These are phyloP conservation scores for Neospora caninum DNA, from an alignment of 169 alveolate genomes.

Conservation along the genomic window DNA sequence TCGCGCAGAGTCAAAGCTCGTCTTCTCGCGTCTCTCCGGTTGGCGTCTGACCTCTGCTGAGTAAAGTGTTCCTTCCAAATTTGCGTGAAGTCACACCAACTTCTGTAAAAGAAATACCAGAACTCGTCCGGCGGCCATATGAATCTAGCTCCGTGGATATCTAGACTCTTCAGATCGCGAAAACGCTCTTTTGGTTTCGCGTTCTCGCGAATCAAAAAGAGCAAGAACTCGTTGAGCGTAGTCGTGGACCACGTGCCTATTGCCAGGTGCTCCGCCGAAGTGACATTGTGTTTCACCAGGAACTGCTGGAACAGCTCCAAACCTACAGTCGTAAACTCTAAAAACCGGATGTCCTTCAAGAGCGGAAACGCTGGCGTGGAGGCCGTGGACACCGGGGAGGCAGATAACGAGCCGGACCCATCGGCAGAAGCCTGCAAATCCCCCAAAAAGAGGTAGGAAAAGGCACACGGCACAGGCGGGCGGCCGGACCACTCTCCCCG, in stretches of 20 bases:
- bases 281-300: not conserved
- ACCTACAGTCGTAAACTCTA: not conserved
- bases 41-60: not conserved
- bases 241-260: not conserved
- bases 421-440: not conserved
- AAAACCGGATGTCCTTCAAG: not conserved
- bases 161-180: not conserved
- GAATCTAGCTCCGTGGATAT: conserved; percentile 5
- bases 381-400: not conserved
- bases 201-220: not conserved
- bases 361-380: not conserved
- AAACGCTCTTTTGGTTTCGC: not conserved
- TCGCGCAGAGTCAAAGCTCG: not conserved
- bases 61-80: not conserved
- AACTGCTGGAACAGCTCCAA: not conserved
- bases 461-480: not conserved
- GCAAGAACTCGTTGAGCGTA: not conserved
- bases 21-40: not conserved
- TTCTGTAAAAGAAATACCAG: not conserved
- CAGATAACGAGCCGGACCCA: not conserved
- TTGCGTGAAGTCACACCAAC: not conserved
- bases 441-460: not conserved
- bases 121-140: conserved; percentile 26
- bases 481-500: not conserved
- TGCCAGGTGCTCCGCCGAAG: not conserved